These are phyloP conservation scores for Lichtheimia hyalospora DNA, from an alignment of 371 early-diverging fungal genomes.

Conservation along the genomic window DNA sequence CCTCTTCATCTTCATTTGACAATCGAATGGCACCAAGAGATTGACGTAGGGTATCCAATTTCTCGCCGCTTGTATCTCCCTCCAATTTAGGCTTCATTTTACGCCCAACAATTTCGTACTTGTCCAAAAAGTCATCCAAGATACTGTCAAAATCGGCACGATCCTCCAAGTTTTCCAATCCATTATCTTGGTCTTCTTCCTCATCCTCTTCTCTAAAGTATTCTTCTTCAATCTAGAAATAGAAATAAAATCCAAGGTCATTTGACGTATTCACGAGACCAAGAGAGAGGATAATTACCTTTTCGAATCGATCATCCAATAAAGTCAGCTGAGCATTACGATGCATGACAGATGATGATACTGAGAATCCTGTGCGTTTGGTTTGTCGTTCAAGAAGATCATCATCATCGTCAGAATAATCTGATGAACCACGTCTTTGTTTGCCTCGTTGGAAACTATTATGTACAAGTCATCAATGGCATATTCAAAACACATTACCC, in stretches of 20 bases:
- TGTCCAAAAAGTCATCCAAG: slow-evolving; percentile 87
- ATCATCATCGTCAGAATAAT: slow-evolving; percentile 38
- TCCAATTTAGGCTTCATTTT: slow-evolving; percentile 68
- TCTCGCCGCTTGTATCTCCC: slow-evolving; percentile 60
- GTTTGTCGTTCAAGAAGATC: slow-evolving; percentile 45
- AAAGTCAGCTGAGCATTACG: slow-evolving; percentile 85
- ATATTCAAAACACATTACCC: not conserved
- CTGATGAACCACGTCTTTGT: slow-evolving; percentile 21
- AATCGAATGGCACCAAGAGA: slow-evolving; percentile 50
- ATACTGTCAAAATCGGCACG: slow-evolving; percentile 72
- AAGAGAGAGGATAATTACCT: slow-evolving; percentile 26
- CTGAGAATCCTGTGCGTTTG: slow-evolving; percentile 66
- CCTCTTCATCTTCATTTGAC: slow-evolving; percentile 34
- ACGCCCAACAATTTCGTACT: slow-evolving; percentile 78
- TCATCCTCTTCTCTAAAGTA: slow-evolving; percentile 78
- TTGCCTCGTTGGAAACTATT: slow-evolving; percentile 49
- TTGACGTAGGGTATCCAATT: slow-evolving; percentile 71
- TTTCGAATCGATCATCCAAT: slow-evolving; percentile 93
- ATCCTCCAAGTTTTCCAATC: slow-evolving; percentile 34
- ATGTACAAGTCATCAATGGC: not conserved
- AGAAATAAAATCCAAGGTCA: too few relatives aligned
- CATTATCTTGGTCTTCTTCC: slow-evolving; percentile 48
- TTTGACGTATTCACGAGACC: not conserved
- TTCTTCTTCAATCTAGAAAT: slow-evolving; percentile 60
- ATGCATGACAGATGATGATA: slow-evolving; percentile 92